Evolutionary conservation across 371 early-diverging fungal genomes (phyloP), one percentile per base, ranked within the genome.

Genomic region (Gilbertella persicaria): DNA sequence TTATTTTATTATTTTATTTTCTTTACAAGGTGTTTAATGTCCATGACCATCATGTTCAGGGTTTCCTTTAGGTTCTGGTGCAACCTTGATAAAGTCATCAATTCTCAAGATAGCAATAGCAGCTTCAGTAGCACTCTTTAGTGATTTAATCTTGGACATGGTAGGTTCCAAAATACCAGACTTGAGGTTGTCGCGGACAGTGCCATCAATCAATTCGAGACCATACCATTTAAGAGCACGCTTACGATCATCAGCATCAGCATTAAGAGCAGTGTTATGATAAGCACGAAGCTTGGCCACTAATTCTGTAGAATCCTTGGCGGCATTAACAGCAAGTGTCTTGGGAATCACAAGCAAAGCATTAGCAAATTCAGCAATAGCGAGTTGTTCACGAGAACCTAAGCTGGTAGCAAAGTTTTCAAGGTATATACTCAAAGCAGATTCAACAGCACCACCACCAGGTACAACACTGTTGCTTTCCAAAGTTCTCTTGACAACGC

Each of bases 61-160:
- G 47, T 75, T 63, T 28, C 67, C 61, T 55, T 62, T 58, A 45
- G 46, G 73, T 43, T 78, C 78, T 45, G 78, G 78, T 24, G 76
- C 72, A 17, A 80, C 78, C 80, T 94, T 96, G 77, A 98, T 98
- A 90, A 96, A 92, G 67, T 98, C 98, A 68, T 99, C 99, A 60
- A 99, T 99, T 64, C 99, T 89, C 55, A 99, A 82, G 56, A 99
- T 93, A 55, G 97, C 92, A 65, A 99, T 97, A 35, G 99, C 99
- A 41, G 99, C 99, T 76, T 99, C 99, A 33, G 99, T 99, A 26
- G 99, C 99, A 24, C 98, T 93, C 81, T 97, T 96, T 50, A 99
- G 74, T 30, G 96, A 94, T 78, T 97, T 99, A 74, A 99, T 86
- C 83, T 99, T 99, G 67, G 94, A 93, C 83, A 99, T 93, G 45